A percentile compares a stretch with the other conserved stretches of the same genome.
Conservation (phyloP, 192 early-diverging fungal species). For the Coemansia sp. region DNA sequence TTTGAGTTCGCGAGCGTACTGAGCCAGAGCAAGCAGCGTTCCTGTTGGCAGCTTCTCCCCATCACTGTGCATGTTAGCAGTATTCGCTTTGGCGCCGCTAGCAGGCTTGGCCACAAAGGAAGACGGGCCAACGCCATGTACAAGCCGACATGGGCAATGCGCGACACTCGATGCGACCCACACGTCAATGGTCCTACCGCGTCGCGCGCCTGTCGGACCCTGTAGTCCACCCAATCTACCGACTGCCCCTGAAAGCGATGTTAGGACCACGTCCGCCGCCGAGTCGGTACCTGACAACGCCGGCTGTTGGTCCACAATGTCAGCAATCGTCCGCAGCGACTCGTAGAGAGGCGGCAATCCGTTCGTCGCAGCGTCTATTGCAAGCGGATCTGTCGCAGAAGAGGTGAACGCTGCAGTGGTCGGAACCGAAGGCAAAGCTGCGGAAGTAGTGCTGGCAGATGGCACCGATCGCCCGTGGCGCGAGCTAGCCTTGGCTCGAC, state of each 20-base stretch:
- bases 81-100: slow-evolving; percentile 7
- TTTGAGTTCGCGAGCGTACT: slow-evolving; percentile 32
- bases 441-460: not conserved
- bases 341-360: slow-evolving; percentile 27
- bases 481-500: not conserved
- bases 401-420: not conserved
- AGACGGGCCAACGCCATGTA: slow-evolving; percentile 46
- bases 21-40: slow-evolving; percentile 32
- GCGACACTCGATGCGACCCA: slow-evolving; percentile 49
- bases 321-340: slow-evolving; percentile 3
- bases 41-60: slow-evolving; percentile 17
- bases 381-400: not conserved
- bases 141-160: slow-evolving; percentile 44
- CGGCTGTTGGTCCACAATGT: not conserved
- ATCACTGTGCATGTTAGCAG: not conserved
- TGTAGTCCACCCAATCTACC: not conserved
- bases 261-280: not conserved
- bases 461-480: not conserved
- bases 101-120: slow-evolving; percentile 29
- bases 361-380: not conserved
- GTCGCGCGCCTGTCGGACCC: not conserved
- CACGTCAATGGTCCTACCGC: slow-evolving; percentile 18
- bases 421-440: not conserved
- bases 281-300: not conserved
- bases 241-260: not conserved